phyloP scores from a whole-genome alignment of 768 basidiomycete species.

The Calocybe indica region DNA sequence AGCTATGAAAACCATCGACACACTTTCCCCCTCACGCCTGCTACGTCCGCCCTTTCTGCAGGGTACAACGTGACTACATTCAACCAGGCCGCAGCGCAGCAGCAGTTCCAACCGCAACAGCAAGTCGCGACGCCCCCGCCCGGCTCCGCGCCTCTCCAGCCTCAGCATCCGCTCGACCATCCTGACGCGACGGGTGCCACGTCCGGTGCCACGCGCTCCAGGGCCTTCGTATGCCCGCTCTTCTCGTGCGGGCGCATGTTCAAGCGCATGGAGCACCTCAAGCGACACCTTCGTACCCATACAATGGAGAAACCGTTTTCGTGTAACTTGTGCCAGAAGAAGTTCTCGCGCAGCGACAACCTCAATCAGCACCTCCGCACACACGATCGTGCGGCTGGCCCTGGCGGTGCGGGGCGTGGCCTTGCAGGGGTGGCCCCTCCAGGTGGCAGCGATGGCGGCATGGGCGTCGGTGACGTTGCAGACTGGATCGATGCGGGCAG shows the following conservation, averaged over 20 bases:
- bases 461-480: not conserved
- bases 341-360: constrained; percentile 87
- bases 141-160: too few species aligned
- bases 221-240: constrained; percentile 77
- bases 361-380: constrained; percentile 83
- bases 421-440: not conserved
- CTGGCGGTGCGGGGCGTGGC: not conserved
- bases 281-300: constrained; percentile 83
- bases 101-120: too few species aligned
- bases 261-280: constrained; percentile 90
- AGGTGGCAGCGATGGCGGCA: too few species aligned
- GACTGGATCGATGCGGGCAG: constrained; percentile 7
- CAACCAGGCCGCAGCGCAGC: constrained; percentile 16
- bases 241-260: constrained; percentile 81
- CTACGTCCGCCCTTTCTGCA: constrained; percentile 10
- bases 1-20: constrained; percentile 30
- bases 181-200: constrained; percentile 12
- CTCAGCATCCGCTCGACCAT: not conserved
- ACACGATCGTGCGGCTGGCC: constrained; percentile 34
- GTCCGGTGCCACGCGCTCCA: constrained; percentile 35
- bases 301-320: constrained; percentile 83
- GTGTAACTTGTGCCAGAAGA: constrained; percentile 70
- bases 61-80: constrained; percentile 19
- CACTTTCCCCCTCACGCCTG: constrained; percentile 19
- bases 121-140: too few species aligned